Evolutionary conservation across 23 red algal species (phyloP).

Genomic region (Gracilaria gracilis): DNA sequence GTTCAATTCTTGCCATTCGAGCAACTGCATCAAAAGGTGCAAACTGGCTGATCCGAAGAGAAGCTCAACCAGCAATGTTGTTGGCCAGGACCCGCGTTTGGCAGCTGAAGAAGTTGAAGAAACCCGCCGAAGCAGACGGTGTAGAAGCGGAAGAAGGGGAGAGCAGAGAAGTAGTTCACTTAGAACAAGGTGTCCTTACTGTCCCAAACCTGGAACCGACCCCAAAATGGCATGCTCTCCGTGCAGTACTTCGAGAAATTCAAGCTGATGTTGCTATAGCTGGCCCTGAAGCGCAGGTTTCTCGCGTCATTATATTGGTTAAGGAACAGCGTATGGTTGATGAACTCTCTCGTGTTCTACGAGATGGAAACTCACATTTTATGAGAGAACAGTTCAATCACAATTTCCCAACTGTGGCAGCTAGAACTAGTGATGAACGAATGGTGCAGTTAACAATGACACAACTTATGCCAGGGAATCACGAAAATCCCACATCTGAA

Average conservation of each 20-base stretch:
- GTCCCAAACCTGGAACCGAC: slow-evolving; percentile 60
- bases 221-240: slow-evolving; percentile 73
- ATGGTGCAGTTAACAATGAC: slow-evolving; percentile 63
- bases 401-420: slow-evolving; percentile 48
- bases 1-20: slow-evolving; percentile 51
- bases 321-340: slow-evolving; percentile 50
- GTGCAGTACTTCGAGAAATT: slow-evolving; percentile 71
- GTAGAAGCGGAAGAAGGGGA: background rate
- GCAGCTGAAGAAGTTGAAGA: slow-evolving; percentile 30
- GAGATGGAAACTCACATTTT: slow-evolving; percentile 39
- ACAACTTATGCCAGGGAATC: slow-evolving; percentile 18
- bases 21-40: slow-evolving; percentile 27
- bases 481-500: background rate
- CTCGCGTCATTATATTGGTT: slow-evolving; percentile 45
- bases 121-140: background rate
- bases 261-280: slow-evolving; percentile 37
- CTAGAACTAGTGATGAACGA: slow-evolving; percentile 39
- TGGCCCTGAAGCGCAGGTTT: slow-evolving; percentile 42
- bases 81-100: slow-evolving; percentile 51
- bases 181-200: slow-evolving; percentile 29
- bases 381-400: slow-evolving; percentile 45
- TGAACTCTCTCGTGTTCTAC: slow-evolving; percentile 39
- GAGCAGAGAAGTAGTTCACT: background rate
- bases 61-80: slow-evolving; percentile 54
- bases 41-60: slow-evolving; percentile 62